Base-by-base conservation (phyloP, 768 basidiomycete species). In the Epithele typhae region DNA sequence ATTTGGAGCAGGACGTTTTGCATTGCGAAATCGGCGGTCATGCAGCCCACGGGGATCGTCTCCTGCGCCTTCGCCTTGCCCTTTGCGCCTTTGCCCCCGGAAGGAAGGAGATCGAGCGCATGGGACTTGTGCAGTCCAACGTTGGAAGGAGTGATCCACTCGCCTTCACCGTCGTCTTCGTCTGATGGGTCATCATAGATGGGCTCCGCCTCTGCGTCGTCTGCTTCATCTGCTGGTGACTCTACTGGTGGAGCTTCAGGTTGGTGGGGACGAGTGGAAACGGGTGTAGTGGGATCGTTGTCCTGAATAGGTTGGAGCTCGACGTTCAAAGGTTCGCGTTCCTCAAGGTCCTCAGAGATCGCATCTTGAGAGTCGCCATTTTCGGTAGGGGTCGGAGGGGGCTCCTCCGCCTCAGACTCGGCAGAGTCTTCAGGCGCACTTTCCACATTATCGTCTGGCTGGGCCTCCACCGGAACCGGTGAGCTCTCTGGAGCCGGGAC, bases 21-120 rank as follows among this genome's bases (percentile, higher is more conserved):
- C 84, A 99, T 96, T 15, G 96, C 96, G 64, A 93, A 98, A 77
- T 99, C 96, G 18, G 90, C 90, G 8, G 96, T 98, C 88, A 98
- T 92, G 63, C 94, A 96, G 15, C 93, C 96, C 5, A 79, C 81
- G 43, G 73, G 74, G 37, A 95, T 72, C 64, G 34, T 71, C 63
- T 57, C 57, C 60, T 50, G 59, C 60, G 40, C 64, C 65, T 46
- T 71, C 59, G 55, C 70, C 51, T 53, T 59, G 27, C 51, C 51
- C 40, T 47, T 68, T 57, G 49, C 45, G 38, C 68, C 69, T 10
- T 56, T 55, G 15, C 61, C 67, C n/a, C 67, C 65, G 18, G 76
- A 71, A 3, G 92, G 87, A 24, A 95, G 74, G 30, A 96, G 75
- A 19, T 92, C 80, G 32, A 95, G 77, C 23, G 89, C 91, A 12